Evolutionary conservation across 129 eudicot species (phyloP).

Genomic region (Sambucus nigra): DNA sequence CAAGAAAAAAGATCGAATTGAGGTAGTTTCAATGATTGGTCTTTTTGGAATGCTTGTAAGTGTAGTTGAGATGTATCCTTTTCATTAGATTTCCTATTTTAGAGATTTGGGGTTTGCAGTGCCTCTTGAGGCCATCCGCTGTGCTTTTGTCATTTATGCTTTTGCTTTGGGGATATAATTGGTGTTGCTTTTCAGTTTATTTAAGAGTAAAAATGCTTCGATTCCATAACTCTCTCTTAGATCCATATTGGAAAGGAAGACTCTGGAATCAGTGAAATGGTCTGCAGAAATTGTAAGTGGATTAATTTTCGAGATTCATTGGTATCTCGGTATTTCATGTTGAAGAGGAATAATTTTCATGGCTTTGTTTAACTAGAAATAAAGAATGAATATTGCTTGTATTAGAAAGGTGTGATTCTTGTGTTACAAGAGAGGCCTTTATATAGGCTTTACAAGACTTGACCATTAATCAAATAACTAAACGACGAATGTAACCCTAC

Average conservation of each 20-base stretch:
- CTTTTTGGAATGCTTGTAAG: conserved; percentile 64
- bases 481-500: too few relatives aligned
- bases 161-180: neutral
- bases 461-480: too few relatives aligned
- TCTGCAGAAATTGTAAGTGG: conserved; percentile 60
- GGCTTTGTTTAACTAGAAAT: too few relatives aligned
- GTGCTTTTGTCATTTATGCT: neutral
- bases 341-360: too few relatives aligned
- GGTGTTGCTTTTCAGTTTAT: neutral
- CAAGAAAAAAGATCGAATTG: conserved; percentile 60
- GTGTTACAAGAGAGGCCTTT: too few relatives aligned
- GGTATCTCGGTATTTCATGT: neutral
- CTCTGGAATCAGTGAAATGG: conserved; percentile 50
- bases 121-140: neutral
- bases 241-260: conserved; percentile 46
- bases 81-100: neutral
- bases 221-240: conserved; percentile 44
- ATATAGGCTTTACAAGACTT: too few relatives aligned
- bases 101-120: neutral
- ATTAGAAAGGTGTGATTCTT: too few relatives aligned
- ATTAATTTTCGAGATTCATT: neutral
- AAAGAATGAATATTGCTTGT: too few relatives aligned
- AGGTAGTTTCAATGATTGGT: conserved; percentile 77
- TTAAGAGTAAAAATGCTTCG: neutral
- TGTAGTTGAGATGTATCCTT: conserved; percentile 78